Evolutionary conservation across 2,329 filamentous ascomycete genomes (phyloP), one percentile per base, ranked within the genome.

Genomic region (Phialemonium atrogriseum): DNA sequence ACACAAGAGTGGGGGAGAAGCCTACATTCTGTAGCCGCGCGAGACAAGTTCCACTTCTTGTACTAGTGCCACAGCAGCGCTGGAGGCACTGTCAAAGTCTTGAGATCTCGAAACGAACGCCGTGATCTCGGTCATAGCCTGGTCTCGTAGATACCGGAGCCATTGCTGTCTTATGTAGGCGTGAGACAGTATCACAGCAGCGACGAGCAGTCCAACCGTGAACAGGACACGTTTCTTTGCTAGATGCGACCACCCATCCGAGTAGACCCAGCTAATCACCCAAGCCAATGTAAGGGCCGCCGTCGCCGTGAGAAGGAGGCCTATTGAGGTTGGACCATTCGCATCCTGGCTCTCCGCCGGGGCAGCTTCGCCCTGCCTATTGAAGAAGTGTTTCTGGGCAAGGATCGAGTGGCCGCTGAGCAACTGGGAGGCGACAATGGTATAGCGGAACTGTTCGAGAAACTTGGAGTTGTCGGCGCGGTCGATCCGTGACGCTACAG

Each of bases 41-140:
- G 88, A 93, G 16, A 95, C 87, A 19, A 95, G 69, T 60, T 95
- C 88, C n/a, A 95, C 87, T 58, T 95, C 88, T 54, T 94, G 88
- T 40, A 95, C 80, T 38, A 94, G 71, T 22, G 82, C 77, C 34
- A 94, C 66, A 3, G 84, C 82, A 19, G 84, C 81, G 23, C 79
- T 78, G 24, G 75, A 78, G 14, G 80, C 80, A 24, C 79, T 75
- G 56, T 95, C 87, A 45, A 93, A 86, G 30, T 80, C 77, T 50
- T 93, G 85, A 23, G 86, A 78, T 48, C 77, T 79, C 27, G 73
- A 66, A 27, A 91, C 77, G 42, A 94, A 77, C 1, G 66, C 59
- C 9, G 75, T 74, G 5, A 82, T 77, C 40, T 80, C 76, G 20
- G 75, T 66, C 22, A 94, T 67, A 1, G 83, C 79, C 51, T 88